Conservation (phyloP, 2,329 filamentous ascomycete genomes). For the Fusarium odoratissimum region DNA sequence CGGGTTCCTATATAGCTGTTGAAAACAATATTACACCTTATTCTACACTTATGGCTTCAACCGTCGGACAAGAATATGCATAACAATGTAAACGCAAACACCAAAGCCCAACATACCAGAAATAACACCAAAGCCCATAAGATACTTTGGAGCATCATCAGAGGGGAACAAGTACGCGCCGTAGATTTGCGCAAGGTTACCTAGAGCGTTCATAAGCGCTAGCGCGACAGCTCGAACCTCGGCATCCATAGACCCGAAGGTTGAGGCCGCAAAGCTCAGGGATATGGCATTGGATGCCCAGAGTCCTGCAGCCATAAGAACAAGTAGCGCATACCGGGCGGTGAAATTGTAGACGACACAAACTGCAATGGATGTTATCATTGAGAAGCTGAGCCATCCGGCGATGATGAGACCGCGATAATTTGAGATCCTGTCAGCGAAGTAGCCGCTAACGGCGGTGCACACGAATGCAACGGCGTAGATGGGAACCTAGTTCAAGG, state of each 20-base stretch:
- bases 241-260: constrained; percentile 60
- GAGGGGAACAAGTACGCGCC: not conserved
- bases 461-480: not conserved
- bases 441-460: not conserved
- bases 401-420: not conserved
- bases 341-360: constrained; percentile 64
- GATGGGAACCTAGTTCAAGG: not conserved
- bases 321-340: constrained; percentile 63
- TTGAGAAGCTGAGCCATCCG: not conserved
- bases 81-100: not conserved
- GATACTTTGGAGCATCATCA: not conserved
- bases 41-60: not conserved
- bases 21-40: no score
- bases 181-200: not conserved
- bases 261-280: constrained; percentile 63
- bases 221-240: constrained; percentile 61
- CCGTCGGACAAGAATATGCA: not conserved
- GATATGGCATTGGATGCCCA: constrained; percentile 65
- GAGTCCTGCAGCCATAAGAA: constrained; percentile 66
- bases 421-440: not conserved
- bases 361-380: constrained; percentile 49
- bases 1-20: no score
- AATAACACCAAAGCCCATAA: not conserved
- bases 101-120: not conserved
- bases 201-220: constrained; percentile 61